Percentiles rank a stretch among this genome's conserved stretches.
These are phyloP conservation scores for Hypoxylon sp. DNA, from an alignment of 2,329 filamentous ascomycete genomes.

Conservation along the genomic window DNA sequence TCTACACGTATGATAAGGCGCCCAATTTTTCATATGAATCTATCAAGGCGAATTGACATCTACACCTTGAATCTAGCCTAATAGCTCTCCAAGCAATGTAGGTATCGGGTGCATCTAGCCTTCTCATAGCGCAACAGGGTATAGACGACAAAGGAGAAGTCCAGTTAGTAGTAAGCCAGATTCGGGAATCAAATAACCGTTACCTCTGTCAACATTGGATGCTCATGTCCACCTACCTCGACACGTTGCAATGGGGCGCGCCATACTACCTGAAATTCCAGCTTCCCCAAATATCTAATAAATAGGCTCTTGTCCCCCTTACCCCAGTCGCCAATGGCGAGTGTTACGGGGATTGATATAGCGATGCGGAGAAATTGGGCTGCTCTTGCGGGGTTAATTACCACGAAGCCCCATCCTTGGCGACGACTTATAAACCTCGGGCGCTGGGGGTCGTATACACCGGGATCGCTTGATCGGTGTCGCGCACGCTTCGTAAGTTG, in stretches of 20 bases:
- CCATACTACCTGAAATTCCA: slow-evolving; percentile 3
- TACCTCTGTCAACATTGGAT: slow-evolving; percentile 3
- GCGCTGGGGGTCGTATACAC: slow-evolving; percentile 4
- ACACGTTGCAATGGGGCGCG: neutral
- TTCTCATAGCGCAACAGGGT: neutral
- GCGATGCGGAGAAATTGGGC: slow-evolving; percentile 47
- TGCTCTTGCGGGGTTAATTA: slow-evolving; percentile 33
- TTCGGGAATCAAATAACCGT: slow-evolving; percentile 18
- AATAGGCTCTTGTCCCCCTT: slow-evolving; percentile 19
- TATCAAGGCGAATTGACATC: neutral
- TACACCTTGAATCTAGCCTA: neutral
- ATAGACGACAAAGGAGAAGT: neutral
- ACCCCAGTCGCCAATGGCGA: slow-evolving; percentile 26
- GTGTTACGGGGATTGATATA: slow-evolving; percentile 43
- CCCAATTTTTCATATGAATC: neutral
- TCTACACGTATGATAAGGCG: neutral
- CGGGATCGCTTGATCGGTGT: slow-evolving; percentile 17
- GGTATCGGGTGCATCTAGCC: neutral
- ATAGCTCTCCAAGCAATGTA: neutral
- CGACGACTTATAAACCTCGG: slow-evolving; percentile 31
- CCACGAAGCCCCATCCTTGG: slow-evolving; percentile 35
- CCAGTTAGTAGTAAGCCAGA: slow-evolving; percentile 13
- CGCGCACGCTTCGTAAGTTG: neutral
- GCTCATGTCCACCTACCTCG: neutral
- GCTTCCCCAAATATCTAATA: slow-evolving; percentile 9